Conservation (phyloP, 352 stramenopile genomes). For the Globisporangium paroecandrum region DNA sequence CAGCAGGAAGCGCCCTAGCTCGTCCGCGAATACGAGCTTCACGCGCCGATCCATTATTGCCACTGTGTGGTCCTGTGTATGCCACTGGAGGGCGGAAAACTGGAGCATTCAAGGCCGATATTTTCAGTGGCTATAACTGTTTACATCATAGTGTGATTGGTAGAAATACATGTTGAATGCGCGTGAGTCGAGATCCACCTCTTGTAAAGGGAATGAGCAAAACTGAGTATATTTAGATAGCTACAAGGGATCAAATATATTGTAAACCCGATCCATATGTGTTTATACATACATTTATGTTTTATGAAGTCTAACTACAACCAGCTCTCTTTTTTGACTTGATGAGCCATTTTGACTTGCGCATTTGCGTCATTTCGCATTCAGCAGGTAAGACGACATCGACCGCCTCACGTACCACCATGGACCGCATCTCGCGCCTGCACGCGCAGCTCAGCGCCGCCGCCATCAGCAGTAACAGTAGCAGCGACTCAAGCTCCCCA, state of each 20-base stretch:
- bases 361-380: conserved; percentile 3
- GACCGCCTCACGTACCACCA: conserved; percentile 6
- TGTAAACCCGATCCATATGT: too few relatives aligned
- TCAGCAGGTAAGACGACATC: neutral
- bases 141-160: neutral
- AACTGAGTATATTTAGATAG: too few relatives aligned
- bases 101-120: neutral
- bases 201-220: neutral
- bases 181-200: neutral
- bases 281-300: too few relatives aligned
- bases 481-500: neutral
- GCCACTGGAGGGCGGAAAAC: neutral
- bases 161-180: conserved; percentile 1
- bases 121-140: neutral
- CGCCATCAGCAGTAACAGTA: neutral
- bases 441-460: conserved; percentile 28
- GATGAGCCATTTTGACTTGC: conserved; percentile 7
- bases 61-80: conserved; percentile 3
- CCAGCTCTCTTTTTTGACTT: neutral
- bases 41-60: conserved; percentile 32
- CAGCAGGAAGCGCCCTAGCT: conserved; percentile 42
- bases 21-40: conserved; percentile 57
- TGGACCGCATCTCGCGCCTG: conserved; percentile 43
- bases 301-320: too few relatives aligned
- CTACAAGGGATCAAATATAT: too few relatives aligned